Conservation (phyloP, 768 basidiomycete genomes). For the Leccinum arenicola region DNA sequence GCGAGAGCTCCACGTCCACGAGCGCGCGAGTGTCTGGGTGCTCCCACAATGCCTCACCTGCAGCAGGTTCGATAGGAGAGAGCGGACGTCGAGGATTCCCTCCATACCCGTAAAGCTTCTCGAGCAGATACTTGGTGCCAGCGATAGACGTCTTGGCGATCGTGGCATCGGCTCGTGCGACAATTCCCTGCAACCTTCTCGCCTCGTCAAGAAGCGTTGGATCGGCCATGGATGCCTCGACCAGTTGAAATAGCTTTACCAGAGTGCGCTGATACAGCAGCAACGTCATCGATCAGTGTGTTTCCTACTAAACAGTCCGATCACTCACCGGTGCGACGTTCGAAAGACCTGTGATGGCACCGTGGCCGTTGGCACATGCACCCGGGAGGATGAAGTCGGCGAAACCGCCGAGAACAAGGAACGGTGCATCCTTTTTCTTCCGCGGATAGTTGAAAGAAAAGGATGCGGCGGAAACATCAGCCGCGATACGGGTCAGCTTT, state of each 20-base stretch:
- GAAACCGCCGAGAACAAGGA: conserved; percentile 85
- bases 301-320: not conserved
- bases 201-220: conserved; percentile 62
- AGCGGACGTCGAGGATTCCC: conserved; percentile 79
- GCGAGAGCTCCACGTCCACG: conserved; percentile 57
- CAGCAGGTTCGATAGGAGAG: conserved; percentile 54
- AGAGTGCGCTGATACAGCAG: conserved; percentile 49
- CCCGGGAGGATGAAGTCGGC: conserved; percentile 80
- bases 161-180: conserved; percentile 78
- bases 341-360: conserved; percentile 87
- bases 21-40: conserved; percentile 73
- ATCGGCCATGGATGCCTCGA: conserved; percentile 53
- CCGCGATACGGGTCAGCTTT: conserved; percentile 82
- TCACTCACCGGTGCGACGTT: conserved; percentile 72
- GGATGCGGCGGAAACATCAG: conserved; percentile 52
- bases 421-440: conserved; percentile 61
- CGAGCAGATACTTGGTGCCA: conserved; percentile 79
- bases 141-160: conserved; percentile 74
- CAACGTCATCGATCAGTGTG: not conserved
- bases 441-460: conserved; percentile 65
- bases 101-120: conserved; percentile 78
- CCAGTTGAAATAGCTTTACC: conserved; percentile 59
- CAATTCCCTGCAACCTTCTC: conserved; percentile 72
- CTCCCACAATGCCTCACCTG: conserved; percentile 62
- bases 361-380: conserved; percentile 70